Percentiles rank a stretch among this genome's conserved stretches.
phyloP scores from a whole-genome alignment of 441 rosid species.

The Erodium moschatum region DNA sequence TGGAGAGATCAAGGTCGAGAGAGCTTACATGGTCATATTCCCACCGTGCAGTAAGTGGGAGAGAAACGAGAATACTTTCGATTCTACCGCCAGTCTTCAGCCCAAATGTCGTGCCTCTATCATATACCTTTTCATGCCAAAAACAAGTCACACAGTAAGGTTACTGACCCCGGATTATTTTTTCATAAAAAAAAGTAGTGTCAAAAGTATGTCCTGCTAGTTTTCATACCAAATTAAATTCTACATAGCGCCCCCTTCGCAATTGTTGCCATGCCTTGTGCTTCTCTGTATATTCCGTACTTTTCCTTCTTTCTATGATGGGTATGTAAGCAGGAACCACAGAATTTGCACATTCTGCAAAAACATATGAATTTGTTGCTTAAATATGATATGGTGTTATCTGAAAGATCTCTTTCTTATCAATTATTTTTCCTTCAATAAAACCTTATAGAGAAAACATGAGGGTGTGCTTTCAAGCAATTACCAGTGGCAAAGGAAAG shows the following conservation, averaged over 20 bases:
- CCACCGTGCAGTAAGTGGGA: constrained; percentile 90
- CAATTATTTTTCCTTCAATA: constrained; percentile 4
- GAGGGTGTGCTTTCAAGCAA: constrained; percentile 12
- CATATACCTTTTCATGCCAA: constrained; percentile 53
- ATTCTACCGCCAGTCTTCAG: constrained; percentile 92
- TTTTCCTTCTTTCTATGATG: constrained; percentile 73
- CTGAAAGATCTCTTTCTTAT: background rate
- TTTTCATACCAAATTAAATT: constrained; percentile 76
- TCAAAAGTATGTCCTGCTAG: constrained; percentile 1
- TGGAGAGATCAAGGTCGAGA: background rate
- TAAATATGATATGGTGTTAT: background rate
- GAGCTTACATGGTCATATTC: constrained; percentile 86
- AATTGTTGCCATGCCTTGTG: constrained; percentile 94
- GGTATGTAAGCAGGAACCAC: constrained; percentile 91
- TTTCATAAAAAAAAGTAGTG: background rate
- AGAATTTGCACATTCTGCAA: constrained; percentile 82
- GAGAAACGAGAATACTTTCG: constrained; percentile 92
- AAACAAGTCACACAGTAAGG: background rate
- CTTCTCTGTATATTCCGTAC: constrained; percentile 55
- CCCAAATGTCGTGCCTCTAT: constrained; percentile 94
- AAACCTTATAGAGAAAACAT: constrained; percentile 5
- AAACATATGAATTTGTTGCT: background rate
- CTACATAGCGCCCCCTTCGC: constrained; percentile 88
- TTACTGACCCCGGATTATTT: background rate
- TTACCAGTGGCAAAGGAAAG: constrained; percentile 85